A percentile compares a stretch with the other conserved stretches of the same genome.
These are phyloP conservation scores for Suillus subaureus DNA, from an alignment of 768 basidiomycete genomes.

Conservation along the genomic window DNA sequence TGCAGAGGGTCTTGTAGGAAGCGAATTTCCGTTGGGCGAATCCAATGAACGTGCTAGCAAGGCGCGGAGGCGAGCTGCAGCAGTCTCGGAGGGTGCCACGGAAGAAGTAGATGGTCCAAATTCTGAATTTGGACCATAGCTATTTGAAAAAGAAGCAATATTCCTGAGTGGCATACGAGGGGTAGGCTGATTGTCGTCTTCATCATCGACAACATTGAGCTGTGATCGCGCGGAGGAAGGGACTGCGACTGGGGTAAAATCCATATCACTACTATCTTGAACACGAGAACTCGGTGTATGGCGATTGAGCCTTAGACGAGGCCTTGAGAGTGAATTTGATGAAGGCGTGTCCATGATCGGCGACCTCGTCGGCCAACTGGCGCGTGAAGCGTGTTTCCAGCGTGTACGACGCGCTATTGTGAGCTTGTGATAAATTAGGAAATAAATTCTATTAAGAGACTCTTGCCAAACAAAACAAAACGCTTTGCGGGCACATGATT, in stretches of 20 bases:
- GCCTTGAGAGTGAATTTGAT: constrained; percentile 17
- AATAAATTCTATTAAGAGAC: not conserved
- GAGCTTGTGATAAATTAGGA: constrained; percentile 20
- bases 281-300: constrained; percentile 20
- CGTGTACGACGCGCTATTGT: constrained; percentile 20
- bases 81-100: constrained; percentile 39
- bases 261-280: constrained; percentile 14
- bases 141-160: constrained; percentile 21
- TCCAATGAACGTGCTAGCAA: constrained; percentile 55
- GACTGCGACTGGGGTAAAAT: constrained; percentile 25
- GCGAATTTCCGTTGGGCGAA: constrained; percentile 31
- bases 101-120: constrained; percentile 15
- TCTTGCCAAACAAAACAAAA: constrained; percentile 11
- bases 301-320: constrained; percentile 24
- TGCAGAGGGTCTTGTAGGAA: constrained; percentile 26
- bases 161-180: constrained; percentile 27
- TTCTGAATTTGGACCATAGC: constrained; percentile 8
- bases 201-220: constrained; percentile 19
- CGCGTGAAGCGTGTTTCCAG: constrained; percentile 19
- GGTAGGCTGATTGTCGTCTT: constrained; percentile 34
- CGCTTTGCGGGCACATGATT: too few relatives aligned
- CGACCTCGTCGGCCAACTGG: constrained; percentile 10
- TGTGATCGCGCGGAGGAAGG: constrained; percentile 19
- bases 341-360: constrained; percentile 22
- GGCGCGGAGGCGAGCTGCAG: constrained; percentile 66